Evolutionary conservation across 352 stramenopile genomes (phyloP).

Genomic region (Globisporangium nodosum): DNA sequence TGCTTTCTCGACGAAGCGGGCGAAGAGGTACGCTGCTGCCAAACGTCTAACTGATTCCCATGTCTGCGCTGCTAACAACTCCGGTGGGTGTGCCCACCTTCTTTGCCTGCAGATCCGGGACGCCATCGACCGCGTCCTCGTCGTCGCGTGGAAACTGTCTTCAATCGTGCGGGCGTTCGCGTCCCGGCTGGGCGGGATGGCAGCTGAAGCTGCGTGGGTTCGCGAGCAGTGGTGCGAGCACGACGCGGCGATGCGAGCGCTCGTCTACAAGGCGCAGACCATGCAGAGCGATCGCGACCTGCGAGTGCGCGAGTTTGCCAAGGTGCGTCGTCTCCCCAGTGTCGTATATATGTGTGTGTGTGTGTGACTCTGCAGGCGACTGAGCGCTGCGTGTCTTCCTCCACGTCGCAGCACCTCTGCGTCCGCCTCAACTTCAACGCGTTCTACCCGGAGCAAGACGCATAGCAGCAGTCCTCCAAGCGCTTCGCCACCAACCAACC

Average conservation of each 20-base stretch:
- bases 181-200: slow-evolving; percentile 3
- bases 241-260: slow-evolving; percentile 13
- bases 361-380: background rate
- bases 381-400: background rate
- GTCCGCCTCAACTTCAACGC: slow-evolving; percentile 57
- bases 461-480: background rate
- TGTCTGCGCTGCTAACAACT: background rate
- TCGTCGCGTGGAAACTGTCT: slow-evolving; percentile 26
- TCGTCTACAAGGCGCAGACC: slow-evolving; percentile 24
- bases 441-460: slow-evolving; percentile 19
- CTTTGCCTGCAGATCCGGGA: slow-evolving; percentile 20
- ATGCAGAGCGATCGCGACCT: slow-evolving; percentile 18
- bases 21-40: slow-evolving; percentile 14
- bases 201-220: slow-evolving; percentile 1
- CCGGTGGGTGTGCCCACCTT: too few species aligned
- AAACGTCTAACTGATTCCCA: background rate
- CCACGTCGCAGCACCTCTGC: slow-evolving; percentile 37
- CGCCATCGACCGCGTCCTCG: slow-evolving; percentile 19
- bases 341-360: too few species aligned
- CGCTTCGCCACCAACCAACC: background rate
- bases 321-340: slow-evolving; percentile 21
- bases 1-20: slow-evolving; percentile 34
- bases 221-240: slow-evolving; percentile 20
- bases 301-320: slow-evolving; percentile 30
- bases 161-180: slow-evolving; percentile 19